phyloP scores from a whole-genome alignment of 192 early-diverging fungal species.

The Backusella sp. region DNA sequence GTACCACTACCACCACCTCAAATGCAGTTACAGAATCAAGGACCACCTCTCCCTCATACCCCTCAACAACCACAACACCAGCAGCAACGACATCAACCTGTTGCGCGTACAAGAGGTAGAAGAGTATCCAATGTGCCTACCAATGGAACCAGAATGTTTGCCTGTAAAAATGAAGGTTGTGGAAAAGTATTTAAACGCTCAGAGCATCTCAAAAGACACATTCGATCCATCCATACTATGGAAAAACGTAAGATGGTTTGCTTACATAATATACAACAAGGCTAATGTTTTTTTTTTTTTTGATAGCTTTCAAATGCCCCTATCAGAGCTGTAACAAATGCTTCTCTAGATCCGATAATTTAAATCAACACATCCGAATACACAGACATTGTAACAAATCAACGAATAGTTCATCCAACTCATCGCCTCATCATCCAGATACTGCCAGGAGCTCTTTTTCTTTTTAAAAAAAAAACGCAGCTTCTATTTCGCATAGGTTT shows the following conservation, averaged over 20 bases:
- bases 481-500: not conserved
- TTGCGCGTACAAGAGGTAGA: constrained; percentile 48
- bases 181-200: constrained; percentile 62
- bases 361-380: constrained; percentile 58
- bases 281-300: not conserved
- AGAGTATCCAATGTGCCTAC: constrained; percentile 54
- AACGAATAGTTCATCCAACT: not conserved
- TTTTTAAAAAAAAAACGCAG: not conserved
- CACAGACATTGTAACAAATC: constrained; percentile 45
- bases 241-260: constrained; percentile 53
- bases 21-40: not conserved
- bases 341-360: constrained; percentile 58
- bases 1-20: not conserved
- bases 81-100: constrained; percentile 8
- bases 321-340: constrained; percentile 52
- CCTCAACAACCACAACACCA: not conserved
- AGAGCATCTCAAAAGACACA: constrained; percentile 59
- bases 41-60: not conserved
- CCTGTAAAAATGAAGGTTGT: constrained; percentile 52
- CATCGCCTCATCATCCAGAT: constrained; percentile 4
- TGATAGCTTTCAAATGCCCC: constrained; percentile 50
- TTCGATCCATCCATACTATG: constrained; percentile 59
- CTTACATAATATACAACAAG: not conserved
- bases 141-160: constrained; percentile 52
- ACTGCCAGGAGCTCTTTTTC: not conserved